These are phyloP conservation scores for Hemisphaericaspora nanyangensis DNA, from an alignment of 805 yeast species.

Conservation along the genomic window DNA sequence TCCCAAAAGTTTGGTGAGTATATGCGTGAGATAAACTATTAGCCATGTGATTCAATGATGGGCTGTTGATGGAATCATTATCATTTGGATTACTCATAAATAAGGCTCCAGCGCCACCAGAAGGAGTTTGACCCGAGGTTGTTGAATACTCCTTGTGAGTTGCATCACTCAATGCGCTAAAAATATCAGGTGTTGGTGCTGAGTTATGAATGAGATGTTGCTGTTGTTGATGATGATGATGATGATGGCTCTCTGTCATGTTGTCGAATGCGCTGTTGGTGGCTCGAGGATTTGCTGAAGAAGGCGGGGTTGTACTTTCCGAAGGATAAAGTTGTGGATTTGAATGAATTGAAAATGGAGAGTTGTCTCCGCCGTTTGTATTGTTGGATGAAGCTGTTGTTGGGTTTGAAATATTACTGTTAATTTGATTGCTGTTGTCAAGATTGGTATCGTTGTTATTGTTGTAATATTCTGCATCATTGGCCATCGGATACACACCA, in stretches of 20 bases:
- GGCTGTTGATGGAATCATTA: conserved; percentile 1
- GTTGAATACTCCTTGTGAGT: background rate
- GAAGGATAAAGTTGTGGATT: conserved; percentile 5
- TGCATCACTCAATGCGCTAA: background rate
- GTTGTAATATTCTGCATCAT: background rate
- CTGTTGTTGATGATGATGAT: no score
- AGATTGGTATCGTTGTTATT: background rate
- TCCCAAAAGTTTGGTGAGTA: conserved; percentile 2
- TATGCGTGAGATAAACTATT: conserved; percentile 1
- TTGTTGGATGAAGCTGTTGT: background rate
- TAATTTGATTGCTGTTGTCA: background rate
- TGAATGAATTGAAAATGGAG: background rate
- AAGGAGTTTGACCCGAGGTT: background rate
- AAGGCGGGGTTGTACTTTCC: conserved; percentile 3
- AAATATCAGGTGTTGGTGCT: conserved; percentile 3
- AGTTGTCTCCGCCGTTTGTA: background rate
- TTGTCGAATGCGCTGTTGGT: background rate
- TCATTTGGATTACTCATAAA: background rate
- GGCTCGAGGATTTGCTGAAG: conserved; percentile 7
- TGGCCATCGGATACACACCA: background rate
- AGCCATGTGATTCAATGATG: background rate
- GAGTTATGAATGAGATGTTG: background rate
- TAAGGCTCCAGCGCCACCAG: no score
- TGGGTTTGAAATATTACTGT: background rate
- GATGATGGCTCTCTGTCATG: no score